Evolutionary conservation across 2,329 filamentous ascomycete species (phyloP), one percentile per base, ranked within the genome.

Genomic region (Penicillium sp.): DNA sequence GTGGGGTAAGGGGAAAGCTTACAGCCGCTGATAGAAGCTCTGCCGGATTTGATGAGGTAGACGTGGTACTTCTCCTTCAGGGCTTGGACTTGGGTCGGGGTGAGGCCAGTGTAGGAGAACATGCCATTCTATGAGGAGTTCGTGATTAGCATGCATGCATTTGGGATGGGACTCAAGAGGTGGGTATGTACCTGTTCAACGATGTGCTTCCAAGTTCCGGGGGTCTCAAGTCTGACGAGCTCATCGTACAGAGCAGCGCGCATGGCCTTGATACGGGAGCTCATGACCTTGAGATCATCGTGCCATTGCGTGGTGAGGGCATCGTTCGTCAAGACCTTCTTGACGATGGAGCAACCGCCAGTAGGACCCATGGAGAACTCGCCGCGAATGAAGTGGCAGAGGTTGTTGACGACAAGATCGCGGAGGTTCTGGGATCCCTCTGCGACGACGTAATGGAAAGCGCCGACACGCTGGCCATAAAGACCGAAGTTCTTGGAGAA

Each of bases 181-280:
- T n/a, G n/a, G n/a, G n/a, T n/a, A n/a, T n/a, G n/a, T 60, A 96
- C 95, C 79, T 97, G 91, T 63, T 95, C 87, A 41, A 90, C 93
- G 68, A 97, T 95, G 74, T 97, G 91, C 68, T 91, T 89, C 91
- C 93, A 97, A n/a, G 82, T 87, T 32, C 91, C 91, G 0, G 91
- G 91, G 0, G 91, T 95, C 48, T 81, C 80, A 46, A 94, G 77
- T 64, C 84, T 81, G 70, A 95, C 88, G 9, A 97, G 81, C 75
- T 91, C 90, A 48, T 75, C 72, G 53, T 88, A 82, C 54, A 97
- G 76, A 3, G 80, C 82, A 65, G 82, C 81, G 58, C 91, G 85
- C 91, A 96, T 97, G 59, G 78, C 77, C 61, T 88, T 95, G 74
- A 97, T 96, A 59, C 91, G 85, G 39, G 91, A 90, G 32, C 87